Base-by-base conservation (phyloP, 2,329 filamentous ascomycete species). In the Penicillium sp. region DNA sequence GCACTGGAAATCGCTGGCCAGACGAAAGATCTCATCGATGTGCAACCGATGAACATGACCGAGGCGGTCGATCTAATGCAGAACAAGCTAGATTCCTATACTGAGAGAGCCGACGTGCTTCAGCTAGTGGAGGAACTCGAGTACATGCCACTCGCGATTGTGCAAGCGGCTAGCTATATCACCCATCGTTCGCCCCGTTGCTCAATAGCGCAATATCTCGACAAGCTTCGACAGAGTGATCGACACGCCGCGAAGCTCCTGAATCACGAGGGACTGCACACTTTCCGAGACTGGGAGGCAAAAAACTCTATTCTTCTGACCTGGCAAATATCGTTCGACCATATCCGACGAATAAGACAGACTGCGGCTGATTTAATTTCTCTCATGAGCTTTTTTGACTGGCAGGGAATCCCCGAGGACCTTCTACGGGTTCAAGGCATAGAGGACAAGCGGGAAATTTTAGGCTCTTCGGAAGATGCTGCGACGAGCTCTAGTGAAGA, bases 271-370 rank as follows among this genome's bases (percentile, higher is more conserved):
- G 74, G 10, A 49, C 10, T 24, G 62, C 60, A 2, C 41, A 47
- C 66, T 8, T 54, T 56, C 29, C 51, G 65, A 51, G 62, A 69
- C 29, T 33, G 41, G 23, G 52, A 60, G 16, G 60, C 62, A 1
- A 54, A 61, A n/a, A 65, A 66, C 41, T 62, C 58, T 0, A 59
- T 70, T 26, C 18, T 67, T 9, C 36, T 55, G 4, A 71, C 70
- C 1, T 72, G 64, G 70, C 61, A 65, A 39, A 65, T 72, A 21
- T 69, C 69, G 4, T 72, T 71, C 49, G 61, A 70, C 15, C 41
- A 64, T 23, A 66, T 72, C 23, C 56, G 51, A 0, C 5, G 60
- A 43, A 54, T 10, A 18, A 56, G 52, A 36, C 61, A 49, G 18
- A 54, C 56, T 4, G 67, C 67, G 18, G 55, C 62, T 10, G 54